These are phyloP conservation scores for Mycosphaerella arachidis DNA, from an alignment of 2,329 filamentous ascomycete genomes.

Conservation along the genomic window DNA sequence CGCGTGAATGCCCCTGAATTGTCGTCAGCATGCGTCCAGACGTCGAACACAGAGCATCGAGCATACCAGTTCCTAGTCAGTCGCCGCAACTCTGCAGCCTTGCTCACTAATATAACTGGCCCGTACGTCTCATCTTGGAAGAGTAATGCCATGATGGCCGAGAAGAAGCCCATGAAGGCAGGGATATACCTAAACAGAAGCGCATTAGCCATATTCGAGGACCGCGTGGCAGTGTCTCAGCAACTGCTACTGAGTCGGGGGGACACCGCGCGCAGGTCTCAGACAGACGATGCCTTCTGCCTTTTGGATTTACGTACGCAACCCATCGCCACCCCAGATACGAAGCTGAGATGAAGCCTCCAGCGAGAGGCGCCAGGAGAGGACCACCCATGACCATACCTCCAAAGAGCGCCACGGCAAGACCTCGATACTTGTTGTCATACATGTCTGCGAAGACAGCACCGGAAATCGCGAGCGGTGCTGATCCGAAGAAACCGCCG, in stretches of 20 bases:
- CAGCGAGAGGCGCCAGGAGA: slow-evolving; percentile 37
- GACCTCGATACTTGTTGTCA: slow-evolving; percentile 32
- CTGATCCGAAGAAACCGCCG: slow-evolving; percentile 42
- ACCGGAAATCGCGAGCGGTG: slow-evolving; percentile 41
- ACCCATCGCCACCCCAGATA: slow-evolving; percentile 41
- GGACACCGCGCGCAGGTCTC: no score
- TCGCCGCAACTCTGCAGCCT: slow-evolving; percentile 37
- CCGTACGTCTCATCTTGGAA: slow-evolving; percentile 42
- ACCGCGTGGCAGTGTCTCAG: no score
- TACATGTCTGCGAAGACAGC: slow-evolving; percentile 45
- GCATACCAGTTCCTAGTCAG: slow-evolving; percentile 29
- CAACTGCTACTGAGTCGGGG: no score
- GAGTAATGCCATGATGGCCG: slow-evolving; percentile 26
- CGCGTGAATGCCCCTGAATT: slow-evolving; percentile 47
- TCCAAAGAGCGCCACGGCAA: slow-evolving; percentile 37
- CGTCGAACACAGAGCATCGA: slow-evolving; percentile 6
- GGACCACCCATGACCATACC: slow-evolving; percentile 38
- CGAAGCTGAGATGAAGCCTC: slow-evolving; percentile 37
- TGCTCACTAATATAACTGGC: slow-evolving; percentile 38
- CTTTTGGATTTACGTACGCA: slow-evolving; percentile 23
- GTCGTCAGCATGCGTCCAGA: neutral
- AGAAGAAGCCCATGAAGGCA: slow-evolving; percentile 39
- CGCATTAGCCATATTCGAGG: no score
- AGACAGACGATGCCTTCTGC: no score
- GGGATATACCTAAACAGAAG: slow-evolving; percentile 29